Conservation (phyloP, 139 green algal species). For the Parachlorella kessleri region DNA sequence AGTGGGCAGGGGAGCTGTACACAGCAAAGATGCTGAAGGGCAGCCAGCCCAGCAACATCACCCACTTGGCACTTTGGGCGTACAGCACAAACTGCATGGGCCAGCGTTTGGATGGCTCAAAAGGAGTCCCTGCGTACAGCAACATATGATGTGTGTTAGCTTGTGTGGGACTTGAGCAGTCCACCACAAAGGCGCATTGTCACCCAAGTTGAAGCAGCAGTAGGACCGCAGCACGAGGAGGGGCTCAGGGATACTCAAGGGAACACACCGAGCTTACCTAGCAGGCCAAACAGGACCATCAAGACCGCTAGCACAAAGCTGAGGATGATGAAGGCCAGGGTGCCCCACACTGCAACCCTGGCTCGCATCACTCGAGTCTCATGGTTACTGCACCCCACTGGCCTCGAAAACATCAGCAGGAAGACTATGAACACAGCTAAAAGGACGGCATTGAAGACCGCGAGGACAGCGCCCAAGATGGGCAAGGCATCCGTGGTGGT, state of each 20-base stretch:
- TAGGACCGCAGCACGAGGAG: too few species aligned
- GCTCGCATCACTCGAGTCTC: not conserved
- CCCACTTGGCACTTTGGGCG: not conserved
- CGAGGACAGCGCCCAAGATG: not conserved
- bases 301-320: not conserved
- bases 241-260: too few species aligned
- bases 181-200: too few species aligned
- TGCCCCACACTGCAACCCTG: not conserved
- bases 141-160: too few species aligned
- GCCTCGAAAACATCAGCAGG: not conserved
- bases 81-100: not conserved
- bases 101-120: not conserved
- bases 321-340: not conserved
- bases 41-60: not conserved
- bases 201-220: too few species aligned
- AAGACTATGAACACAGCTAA: not conserved
- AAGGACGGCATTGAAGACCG: not conserved
- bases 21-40: not conserved
- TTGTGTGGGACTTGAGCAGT: too few species aligned
- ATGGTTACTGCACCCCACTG: not conserved
- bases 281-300: not conserved
- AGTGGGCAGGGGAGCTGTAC: not conserved
- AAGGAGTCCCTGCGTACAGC: not conserved
- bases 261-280: not conserved
- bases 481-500: not conserved